These are phyloP conservation scores for Jamesozyma piceae DNA, from an alignment of 805 yeast genomes.

Conservation along the genomic window DNA sequence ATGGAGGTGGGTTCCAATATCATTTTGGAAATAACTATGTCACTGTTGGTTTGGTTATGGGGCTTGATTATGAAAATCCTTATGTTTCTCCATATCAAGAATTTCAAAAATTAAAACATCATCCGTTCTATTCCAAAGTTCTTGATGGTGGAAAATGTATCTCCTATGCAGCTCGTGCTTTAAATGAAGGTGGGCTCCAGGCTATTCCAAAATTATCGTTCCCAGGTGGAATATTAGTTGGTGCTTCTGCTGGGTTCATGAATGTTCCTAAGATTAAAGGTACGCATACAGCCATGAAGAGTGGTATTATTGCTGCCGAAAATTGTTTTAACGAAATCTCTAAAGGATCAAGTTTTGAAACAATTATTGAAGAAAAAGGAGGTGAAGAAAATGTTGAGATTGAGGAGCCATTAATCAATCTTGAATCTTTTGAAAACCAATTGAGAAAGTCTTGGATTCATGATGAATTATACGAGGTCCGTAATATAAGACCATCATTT, in stretches of 20 bases:
- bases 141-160: constrained; percentile 86
- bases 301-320: constrained; percentile 94
- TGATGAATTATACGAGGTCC: constrained; percentile 71
- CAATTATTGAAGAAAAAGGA: constrained; percentile 34
- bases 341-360: constrained; percentile 33
- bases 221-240: constrained; percentile 95
- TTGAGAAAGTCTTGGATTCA: constrained; percentile 76
- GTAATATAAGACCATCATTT: constrained; percentile 91
- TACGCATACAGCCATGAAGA: constrained; percentile 93
- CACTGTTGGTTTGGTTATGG: constrained; percentile 87
- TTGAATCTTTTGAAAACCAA: constrained; percentile 52
- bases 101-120: constrained; percentile 88
- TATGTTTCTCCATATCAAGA: constrained; percentile 93
- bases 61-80: constrained; percentile 90
- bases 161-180: constrained; percentile 90
- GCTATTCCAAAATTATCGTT: constrained; percentile 82
- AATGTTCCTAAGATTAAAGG: constrained; percentile 98
- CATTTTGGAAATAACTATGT: constrained; percentile 93
- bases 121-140: constrained; percentile 68
- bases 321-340: constrained; percentile 50
- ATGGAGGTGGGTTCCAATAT: constrained; percentile 96
- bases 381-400: constrained; percentile 16
- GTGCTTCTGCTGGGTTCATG: constrained; percentile 93
- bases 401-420: constrained; percentile 36
- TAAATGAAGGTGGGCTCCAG: constrained; percentile 95